phyloP scores from a whole-genome alignment of 2,329 filamentous ascomycete genomes.

The Cadophora luteo-olivacea region DNA sequence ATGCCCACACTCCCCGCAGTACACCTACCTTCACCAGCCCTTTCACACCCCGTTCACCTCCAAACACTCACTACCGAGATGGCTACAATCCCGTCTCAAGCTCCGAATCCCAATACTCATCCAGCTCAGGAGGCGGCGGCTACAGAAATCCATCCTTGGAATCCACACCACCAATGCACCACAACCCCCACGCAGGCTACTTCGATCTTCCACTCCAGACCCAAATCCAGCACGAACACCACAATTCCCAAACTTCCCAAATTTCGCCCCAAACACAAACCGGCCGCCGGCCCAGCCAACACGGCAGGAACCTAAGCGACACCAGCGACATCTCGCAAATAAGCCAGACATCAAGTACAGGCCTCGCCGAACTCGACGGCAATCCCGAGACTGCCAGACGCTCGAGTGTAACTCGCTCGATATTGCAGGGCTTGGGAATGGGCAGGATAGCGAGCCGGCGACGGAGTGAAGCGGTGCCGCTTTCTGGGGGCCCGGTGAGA shows the following conservation, averaged over 20 bases:
- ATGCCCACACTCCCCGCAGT: slow-evolving; percentile 26
- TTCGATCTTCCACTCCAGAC: slow-evolving; percentile 33
- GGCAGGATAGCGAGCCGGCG: slow-evolving; percentile 26
- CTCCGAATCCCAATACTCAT: slow-evolving; percentile 33
- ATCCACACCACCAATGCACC: slow-evolving; percentile 28
- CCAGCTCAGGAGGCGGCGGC: slow-evolving; percentile 12
- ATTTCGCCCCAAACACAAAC: not conserved
- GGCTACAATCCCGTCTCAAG: slow-evolving; percentile 37
- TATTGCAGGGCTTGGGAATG: slow-evolving; percentile 24
- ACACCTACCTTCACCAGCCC: slow-evolving; percentile 35
- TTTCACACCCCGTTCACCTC: slow-evolving; percentile 31
- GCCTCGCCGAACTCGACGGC: slow-evolving; percentile 33
- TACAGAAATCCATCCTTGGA: slow-evolving; percentile 31
- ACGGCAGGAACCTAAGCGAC: slow-evolving; percentile 38
- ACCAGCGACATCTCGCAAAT: slow-evolving; percentile 34
- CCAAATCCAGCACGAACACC: slow-evolving; percentile 24
- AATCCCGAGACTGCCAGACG: slow-evolving; percentile 24
- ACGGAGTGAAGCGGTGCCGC: slow-evolving; percentile 16
- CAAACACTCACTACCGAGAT: slow-evolving; percentile 26
- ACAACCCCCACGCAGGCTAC: slow-evolving; percentile 32
- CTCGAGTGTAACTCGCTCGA: slow-evolving; percentile 24
- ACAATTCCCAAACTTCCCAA: slow-evolving; percentile 25
- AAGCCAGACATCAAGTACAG: slow-evolving; percentile 26
- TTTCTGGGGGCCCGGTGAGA: slow-evolving; percentile 22
- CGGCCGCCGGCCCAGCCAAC: slow-evolving; percentile 31